These are phyloP conservation scores for Eutrema heterophyllum DNA, from an alignment of 345 rosid genomes.

Conservation along the genomic window DNA sequence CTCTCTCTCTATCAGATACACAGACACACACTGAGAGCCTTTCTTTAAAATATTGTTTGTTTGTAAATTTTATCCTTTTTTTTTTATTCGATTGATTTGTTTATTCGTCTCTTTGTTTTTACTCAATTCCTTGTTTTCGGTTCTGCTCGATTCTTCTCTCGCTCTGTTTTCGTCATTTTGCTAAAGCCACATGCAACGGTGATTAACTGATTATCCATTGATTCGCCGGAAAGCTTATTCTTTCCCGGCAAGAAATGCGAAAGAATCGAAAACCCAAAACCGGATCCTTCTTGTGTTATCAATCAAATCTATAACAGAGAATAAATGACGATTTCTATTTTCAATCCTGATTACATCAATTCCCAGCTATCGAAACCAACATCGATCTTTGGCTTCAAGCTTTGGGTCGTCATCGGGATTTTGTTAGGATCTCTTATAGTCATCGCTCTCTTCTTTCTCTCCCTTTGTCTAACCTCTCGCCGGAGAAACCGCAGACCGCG, in stretches of 20 bases:
- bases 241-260: slow-evolving; percentile 25
- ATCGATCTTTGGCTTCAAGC: slow-evolving; percentile 79
- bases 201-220: slow-evolving; percentile 24
- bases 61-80: neutral
- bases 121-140: slow-evolving; percentile 1
- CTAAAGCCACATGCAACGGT: slow-evolving; percentile 29
- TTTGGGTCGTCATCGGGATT: slow-evolving; percentile 91
- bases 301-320: neutral
- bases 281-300: neutral
- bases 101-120: slow-evolving; percentile 12
- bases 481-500: slow-evolving; percentile 42
- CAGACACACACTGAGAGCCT: neutral
- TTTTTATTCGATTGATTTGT: slow-evolving; percentile 9
- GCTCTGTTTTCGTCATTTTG: neutral
- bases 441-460: slow-evolving; percentile 75
- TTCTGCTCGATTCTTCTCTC: slow-evolving; percentile 25
- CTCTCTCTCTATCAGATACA: neutral
- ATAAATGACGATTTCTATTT: slow-evolving; percentile 39
- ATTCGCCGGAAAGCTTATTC: slow-evolving; percentile 6
- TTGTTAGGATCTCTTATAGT: slow-evolving; percentile 80
- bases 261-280: neutral
- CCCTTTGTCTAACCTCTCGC: slow-evolving; percentile 83
- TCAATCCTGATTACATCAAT: slow-evolving; percentile 66
- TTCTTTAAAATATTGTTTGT: neutral
- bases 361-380: slow-evolving; percentile 80